phyloP scores from a whole-genome alignment of 164 flowering plant genomes.

The Houttuynia cordata region DNA sequence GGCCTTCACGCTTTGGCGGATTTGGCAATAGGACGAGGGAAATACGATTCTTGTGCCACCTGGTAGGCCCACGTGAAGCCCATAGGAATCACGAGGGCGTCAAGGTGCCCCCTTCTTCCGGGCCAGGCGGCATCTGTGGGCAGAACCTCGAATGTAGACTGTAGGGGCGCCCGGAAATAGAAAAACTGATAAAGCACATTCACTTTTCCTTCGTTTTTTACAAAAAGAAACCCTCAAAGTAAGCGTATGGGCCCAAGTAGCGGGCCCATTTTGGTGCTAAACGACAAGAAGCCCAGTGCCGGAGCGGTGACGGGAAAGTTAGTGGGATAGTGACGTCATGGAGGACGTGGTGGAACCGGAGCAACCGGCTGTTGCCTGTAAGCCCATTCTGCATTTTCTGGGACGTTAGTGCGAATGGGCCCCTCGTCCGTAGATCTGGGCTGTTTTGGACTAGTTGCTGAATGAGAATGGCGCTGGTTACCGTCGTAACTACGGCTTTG shows the following conservation, averaged over 20 bases:
- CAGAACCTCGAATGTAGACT: constrained; percentile 15
- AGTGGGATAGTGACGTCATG: constrained; percentile 8
- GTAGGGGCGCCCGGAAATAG: constrained; percentile 1
- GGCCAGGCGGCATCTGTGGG: background rate
- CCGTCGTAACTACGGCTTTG: background rate
- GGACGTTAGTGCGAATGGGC: constrained; percentile 2
- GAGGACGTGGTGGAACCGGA: too few species aligned
- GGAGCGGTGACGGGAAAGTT: constrained; percentile 1
- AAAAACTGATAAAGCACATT: too few species aligned
- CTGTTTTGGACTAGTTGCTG: background rate
- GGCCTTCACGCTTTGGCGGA: background rate
- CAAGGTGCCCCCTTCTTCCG: background rate
- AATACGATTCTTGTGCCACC: too few species aligned
- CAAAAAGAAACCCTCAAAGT: background rate
- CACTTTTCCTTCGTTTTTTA: too few species aligned
- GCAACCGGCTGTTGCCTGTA: constrained; percentile 3
- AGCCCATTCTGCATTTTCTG: constrained; percentile 1
- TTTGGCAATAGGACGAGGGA: too few species aligned
- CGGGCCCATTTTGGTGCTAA: constrained; percentile 5
- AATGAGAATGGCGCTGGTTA: too few species aligned
- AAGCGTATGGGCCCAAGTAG: background rate
- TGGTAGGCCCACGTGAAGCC: too few species aligned
- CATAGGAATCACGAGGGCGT: too few species aligned
- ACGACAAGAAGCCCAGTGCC: constrained; percentile 6
- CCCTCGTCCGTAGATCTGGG: background rate